Evolutionary conservation across 495 filamentous ascomycete genomes (phyloP).

Genomic region (Aspergillus coremiiformis): DNA sequence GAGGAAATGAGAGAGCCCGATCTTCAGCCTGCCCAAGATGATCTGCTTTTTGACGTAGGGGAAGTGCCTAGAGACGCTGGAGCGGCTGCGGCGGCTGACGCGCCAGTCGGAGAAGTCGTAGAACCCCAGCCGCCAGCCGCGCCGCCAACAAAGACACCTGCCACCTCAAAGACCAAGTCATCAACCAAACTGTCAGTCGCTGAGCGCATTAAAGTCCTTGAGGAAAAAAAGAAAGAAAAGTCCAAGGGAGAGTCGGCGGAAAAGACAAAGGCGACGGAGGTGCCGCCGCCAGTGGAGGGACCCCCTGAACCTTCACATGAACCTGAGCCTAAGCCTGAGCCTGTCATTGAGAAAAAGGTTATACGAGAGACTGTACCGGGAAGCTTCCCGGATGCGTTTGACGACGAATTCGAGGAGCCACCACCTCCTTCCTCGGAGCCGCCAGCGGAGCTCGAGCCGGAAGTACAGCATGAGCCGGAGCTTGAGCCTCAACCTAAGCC

Average conservation of each 20-base stretch:
- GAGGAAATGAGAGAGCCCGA: slow-evolving; percentile 23
- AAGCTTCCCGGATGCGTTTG: slow-evolving; percentile 32
- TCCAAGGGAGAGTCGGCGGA: slow-evolving; percentile 26
- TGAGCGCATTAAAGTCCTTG: slow-evolving; percentile 42
- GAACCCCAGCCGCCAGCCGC: slow-evolving; percentile 29
- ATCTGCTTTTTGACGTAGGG: slow-evolving; percentile 27
- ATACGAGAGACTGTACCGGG: slow-evolving; percentile 35
- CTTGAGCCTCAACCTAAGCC: slow-evolving; percentile 3
- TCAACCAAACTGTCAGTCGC: slow-evolving; percentile 37
- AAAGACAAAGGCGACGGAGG: slow-evolving; percentile 22
- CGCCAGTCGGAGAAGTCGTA: slow-evolving; percentile 19
- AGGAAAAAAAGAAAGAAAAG: slow-evolving; percentile 38
- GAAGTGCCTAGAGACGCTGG: slow-evolving; percentile 25
- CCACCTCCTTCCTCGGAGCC: slow-evolving; percentile 8
- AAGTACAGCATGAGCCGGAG: slow-evolving; percentile 9
- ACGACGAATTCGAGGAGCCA: slow-evolving; percentile 17
- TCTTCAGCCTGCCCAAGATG: slow-evolving; percentile 18
- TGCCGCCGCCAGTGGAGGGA: slow-evolving; percentile 12
- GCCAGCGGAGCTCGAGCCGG: slow-evolving; percentile 10
- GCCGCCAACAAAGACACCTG: slow-evolving; percentile 23
- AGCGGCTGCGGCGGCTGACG: slow-evolving; percentile 26
- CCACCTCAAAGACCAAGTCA: slow-evolving; percentile 37
- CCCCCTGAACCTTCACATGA: slow-evolving; percentile 14
- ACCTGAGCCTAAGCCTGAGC: slow-evolving; percentile 16
- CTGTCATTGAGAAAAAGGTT: slow-evolving; percentile 16